Conservation (phyloP, 2,329 filamentous ascomycete species). For the Tolypocladium cylindrosporum region DNA sequence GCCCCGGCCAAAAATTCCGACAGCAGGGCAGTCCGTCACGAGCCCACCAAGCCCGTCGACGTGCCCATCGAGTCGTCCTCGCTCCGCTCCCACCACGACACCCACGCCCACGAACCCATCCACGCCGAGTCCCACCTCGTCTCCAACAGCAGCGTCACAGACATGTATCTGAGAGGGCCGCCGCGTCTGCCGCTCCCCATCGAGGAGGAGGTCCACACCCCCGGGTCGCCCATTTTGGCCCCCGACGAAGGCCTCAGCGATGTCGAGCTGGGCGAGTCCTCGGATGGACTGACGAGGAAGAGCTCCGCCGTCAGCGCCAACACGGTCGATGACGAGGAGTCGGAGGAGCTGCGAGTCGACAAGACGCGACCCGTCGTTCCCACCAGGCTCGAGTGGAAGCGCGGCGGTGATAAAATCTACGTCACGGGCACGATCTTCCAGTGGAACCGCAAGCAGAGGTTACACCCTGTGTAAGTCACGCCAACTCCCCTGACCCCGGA, state of each 20-base stretch:
- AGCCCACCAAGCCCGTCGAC: slow-evolving; percentile 47
- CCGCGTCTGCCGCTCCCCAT: slow-evolving; percentile 88
- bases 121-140: slow-evolving; percentile 32
- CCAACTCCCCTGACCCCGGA: not conserved
- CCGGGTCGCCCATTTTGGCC: slow-evolving; percentile 80
- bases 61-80: slow-evolving; percentile 36
- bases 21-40: slow-evolving; percentile 15
- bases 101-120: slow-evolving; percentile 21
- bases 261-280: slow-evolving; percentile 39
- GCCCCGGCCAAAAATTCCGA: slow-evolving; percentile 16
- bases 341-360: slow-evolving; percentile 66
- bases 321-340: slow-evolving; percentile 66
- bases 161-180: slow-evolving; percentile 60
- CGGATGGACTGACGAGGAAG: slow-evolving; percentile 40
- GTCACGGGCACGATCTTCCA: slow-evolving; percentile 96
- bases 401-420: slow-evolving; percentile 80
- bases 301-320: slow-evolving; percentile 51
- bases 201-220: slow-evolving; percentile 80
- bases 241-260: slow-evolving; percentile 50
- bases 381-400: slow-evolving; percentile 76
- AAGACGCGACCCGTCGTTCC: slow-evolving; percentile 71
- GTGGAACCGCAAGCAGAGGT: slow-evolving; percentile 88
- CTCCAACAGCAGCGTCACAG: slow-evolving; percentile 48
- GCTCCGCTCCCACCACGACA: slow-evolving; percentile 24
- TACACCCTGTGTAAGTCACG: slow-evolving; percentile 72